Conservation (phyloP, 257 asterid species). For the Datura wrightii region DNA sequence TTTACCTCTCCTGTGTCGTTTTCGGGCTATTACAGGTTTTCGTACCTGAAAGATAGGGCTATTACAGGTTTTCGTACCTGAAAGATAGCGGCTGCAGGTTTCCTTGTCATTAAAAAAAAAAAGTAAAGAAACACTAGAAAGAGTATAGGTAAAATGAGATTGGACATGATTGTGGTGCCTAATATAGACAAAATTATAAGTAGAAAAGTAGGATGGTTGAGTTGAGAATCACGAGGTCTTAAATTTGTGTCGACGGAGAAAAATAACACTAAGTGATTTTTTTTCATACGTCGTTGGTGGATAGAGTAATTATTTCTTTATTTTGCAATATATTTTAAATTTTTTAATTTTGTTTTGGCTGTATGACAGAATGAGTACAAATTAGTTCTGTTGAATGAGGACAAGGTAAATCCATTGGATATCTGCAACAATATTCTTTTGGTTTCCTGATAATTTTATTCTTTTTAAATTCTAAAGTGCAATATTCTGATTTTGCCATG, state of each 20-base stretch:
- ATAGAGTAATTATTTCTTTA: too few relatives aligned
- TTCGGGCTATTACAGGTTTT: too few relatives aligned
- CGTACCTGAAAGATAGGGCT: not conserved
- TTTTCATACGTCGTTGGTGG: too few relatives aligned
- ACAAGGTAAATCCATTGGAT: not conserved
- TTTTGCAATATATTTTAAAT: too few relatives aligned
- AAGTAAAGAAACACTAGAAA: too few relatives aligned
- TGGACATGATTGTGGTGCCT: not conserved
- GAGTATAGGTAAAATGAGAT: too few relatives aligned
- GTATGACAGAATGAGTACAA: not conserved
- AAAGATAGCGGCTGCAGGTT: not conserved
- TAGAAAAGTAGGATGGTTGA: not conserved
- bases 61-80: too few relatives aligned
- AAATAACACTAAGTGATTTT: not conserved
- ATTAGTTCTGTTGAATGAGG: not conserved
- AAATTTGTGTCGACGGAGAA: not conserved
- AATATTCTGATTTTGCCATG: too few relatives aligned
- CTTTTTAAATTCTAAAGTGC: too few relatives aligned
- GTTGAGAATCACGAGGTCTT: not conserved
- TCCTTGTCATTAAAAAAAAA: too few relatives aligned
- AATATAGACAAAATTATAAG: not conserved
- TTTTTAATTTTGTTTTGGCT: too few relatives aligned
- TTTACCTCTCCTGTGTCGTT: not conserved
- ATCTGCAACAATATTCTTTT: conserved; percentile 23
- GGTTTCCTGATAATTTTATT: not conserved